Percentiles rank a stretch among this genome's conserved stretches.
These are phyloP conservation scores for Cyanidiococcus yangmingshanensis DNA, from an alignment of 23 red algal genomes.

Conservation along the genomic window DNA sequence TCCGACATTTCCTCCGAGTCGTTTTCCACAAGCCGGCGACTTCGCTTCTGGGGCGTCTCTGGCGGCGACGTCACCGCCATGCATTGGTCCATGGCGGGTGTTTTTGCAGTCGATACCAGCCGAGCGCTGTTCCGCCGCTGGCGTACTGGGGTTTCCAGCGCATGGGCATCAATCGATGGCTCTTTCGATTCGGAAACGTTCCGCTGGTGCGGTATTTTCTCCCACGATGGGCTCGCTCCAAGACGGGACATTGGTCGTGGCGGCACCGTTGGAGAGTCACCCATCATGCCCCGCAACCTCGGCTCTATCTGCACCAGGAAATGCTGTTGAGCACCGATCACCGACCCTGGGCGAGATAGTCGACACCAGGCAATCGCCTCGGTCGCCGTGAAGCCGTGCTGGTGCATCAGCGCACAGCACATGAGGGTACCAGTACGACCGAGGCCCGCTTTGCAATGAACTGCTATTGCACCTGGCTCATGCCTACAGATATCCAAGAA, in stretches of 20 bases:
- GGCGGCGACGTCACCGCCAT: neutral
- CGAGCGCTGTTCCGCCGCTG: no score
- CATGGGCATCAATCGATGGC: no score
- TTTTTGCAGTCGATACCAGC: no score
- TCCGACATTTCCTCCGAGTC: neutral
- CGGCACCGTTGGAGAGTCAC: neutral
- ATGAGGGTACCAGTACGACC: slow-evolving; percentile 31
- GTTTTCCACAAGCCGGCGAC: neutral
- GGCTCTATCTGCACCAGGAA: slow-evolving; percentile 22
- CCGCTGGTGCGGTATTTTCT: no score
- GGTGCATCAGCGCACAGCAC: slow-evolving; percentile 27
- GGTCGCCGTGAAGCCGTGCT: slow-evolving; percentile 18
- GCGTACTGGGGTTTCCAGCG: no score
- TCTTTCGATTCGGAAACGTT: no score
- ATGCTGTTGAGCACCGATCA: slow-evolving; percentile 25
- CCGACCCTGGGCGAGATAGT: slow-evolving; percentile 30
- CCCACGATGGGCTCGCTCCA: no score
- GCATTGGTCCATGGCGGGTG: no score
- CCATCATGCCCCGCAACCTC: neutral
- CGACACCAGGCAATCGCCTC: slow-evolving; percentile 35
- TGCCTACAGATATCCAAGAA: slow-evolving; percentile 24
- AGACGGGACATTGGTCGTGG: no score
- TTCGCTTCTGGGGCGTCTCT: neutral
- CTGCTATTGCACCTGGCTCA: slow-evolving; percentile 25
- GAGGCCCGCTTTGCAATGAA: slow-evolving; percentile 34